Conservation (phyloP, 495 filamentous ascomycete species). For the Podospora pseudoanserina region DNA sequence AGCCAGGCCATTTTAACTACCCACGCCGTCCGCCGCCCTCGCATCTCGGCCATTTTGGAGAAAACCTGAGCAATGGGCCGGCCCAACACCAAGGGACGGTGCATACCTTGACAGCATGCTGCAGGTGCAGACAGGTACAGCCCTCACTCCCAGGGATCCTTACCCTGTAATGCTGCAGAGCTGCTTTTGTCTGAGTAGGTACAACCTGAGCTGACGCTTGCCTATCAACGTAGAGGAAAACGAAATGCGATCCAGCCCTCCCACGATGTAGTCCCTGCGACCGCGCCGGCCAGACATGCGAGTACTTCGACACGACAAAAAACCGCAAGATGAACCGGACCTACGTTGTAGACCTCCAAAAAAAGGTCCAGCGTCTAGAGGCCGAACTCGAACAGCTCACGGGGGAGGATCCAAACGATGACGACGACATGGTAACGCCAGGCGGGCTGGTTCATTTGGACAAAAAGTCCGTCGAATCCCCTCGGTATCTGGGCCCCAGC, state of each 20-base stretch:
- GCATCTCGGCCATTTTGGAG: background rate
- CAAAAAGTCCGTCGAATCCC: conserved; percentile 66
- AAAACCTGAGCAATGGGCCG: conserved; percentile 40
- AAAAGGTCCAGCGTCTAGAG: conserved; percentile 73
- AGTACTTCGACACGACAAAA: conserved; percentile 86
- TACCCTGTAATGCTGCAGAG: background rate
- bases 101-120: conserved; percentile 84
- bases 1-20: conserved; percentile 5
- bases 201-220: background rate
- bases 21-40: background rate
- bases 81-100: conserved; percentile 55
- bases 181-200: background rate
- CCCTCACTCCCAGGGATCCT: background rate
- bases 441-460: conserved; percentile 77
- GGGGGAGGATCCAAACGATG: conserved; percentile 62
- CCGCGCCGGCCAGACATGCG: conserved; percentile 80
- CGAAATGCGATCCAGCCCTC: conserved; percentile 85
- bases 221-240: conserved; percentile 65
- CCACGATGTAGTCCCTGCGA: conserved; percentile 92
- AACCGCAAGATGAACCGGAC: conserved; percentile 71
- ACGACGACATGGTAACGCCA: conserved; percentile 76
- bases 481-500: conserved; percentile 83
- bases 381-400: conserved; percentile 61
- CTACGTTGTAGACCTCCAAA: conserved; percentile 85
- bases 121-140: conserved; percentile 26